Base-by-base conservation (phyloP, 1,284 basidiomycete genomes). In the Heliocybe sulcata region DNA sequence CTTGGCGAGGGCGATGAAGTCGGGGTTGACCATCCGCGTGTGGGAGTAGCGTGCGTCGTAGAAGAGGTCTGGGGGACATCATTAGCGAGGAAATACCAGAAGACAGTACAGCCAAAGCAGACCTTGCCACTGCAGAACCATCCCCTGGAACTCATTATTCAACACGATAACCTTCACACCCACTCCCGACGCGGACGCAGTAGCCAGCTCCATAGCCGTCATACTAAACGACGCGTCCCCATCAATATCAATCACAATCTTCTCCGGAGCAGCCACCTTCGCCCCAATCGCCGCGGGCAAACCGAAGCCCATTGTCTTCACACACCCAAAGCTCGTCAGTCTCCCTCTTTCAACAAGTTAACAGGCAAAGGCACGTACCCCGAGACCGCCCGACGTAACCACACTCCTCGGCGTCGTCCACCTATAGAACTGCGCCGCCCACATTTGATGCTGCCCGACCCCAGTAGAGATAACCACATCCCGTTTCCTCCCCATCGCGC, bases 391-490 rank as follows among this genome's bases (percentile, higher is more conserved):
- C n/a, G 93, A 96, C 8, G 94, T 94, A 57, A 99, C 85, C 87
- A 95, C 91, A 33, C 91, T 82, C 45, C 87, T 80, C 0, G 96
- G 96, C 53, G 87, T 72, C 57, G 76, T 89, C 95, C 95, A 98
- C 62, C 94, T 80, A 74, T 85, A 98, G 71, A 90, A 81, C 72
- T 99, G 97, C 50, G 92, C 93, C 1, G 96, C 95, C 94, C 94
- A 99, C 96, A 99, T 99, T 73, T 99, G 96, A 75, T 99, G 96
- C 72, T 98, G 96, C 3, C 97, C 97, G 23, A 99, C 97, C 65
- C 96, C 96, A 2, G 97, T 98, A 2, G 92, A 75, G 59, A 99
- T 75, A 64, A 99, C 77, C 27, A 98, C 81, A 45, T 98, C 84
- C 54, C 94, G 89, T 77, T 99, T 97, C 66, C 78, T 79, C 57